Conservation (phyloP, 768 basidiomycete species). For the Pleurotus ostreatus region DNA sequence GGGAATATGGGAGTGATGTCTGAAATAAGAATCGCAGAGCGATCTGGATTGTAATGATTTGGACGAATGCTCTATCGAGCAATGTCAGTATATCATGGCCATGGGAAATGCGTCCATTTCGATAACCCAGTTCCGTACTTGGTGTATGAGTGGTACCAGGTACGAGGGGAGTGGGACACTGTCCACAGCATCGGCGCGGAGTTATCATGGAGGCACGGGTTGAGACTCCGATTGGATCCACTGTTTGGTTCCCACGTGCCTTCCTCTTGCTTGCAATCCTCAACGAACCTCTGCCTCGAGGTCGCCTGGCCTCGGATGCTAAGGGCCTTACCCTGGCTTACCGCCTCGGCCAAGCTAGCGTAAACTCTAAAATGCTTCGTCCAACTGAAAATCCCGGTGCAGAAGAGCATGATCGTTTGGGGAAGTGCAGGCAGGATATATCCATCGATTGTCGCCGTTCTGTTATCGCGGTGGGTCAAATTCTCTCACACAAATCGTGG, state of each 20-base stretch:
- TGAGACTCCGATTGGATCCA: neutral
- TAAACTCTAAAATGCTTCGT: neutral
- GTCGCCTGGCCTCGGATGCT: neutral
- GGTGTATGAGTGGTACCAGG: too few species aligned
- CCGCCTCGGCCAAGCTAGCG: slow-evolving; percentile 5
- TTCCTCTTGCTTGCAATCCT: neutral
- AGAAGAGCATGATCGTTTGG: neutral
- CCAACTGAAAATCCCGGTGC: slow-evolving; percentile 4
- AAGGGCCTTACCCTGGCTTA: neutral
- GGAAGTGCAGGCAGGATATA: slow-evolving; percentile 1
- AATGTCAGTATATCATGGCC: too few species aligned
- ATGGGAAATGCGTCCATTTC: too few species aligned
- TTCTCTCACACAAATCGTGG: neutral
- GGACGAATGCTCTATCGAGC: too few species aligned
- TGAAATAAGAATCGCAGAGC: too few species aligned
- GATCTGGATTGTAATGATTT: too few species aligned
- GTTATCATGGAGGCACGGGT: neutral
- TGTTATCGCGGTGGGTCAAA: neutral
- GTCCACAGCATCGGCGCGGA: neutral
- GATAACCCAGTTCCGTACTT: too few species aligned
- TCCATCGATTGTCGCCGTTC: slow-evolving; percentile 5
- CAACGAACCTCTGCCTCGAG: slow-evolving; percentile 3
- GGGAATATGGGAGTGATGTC: too few species aligned
- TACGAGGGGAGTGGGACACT: neutral
- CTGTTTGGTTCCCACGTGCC: neutral